Percentiles rank a stretch among this genome's conserved stretches.
These are phyloP conservation scores for Marchantia polymorpha DNA, from an alignment of 225 moss, liverwort and hornwort genomes.

Conservation along the genomic window DNA sequence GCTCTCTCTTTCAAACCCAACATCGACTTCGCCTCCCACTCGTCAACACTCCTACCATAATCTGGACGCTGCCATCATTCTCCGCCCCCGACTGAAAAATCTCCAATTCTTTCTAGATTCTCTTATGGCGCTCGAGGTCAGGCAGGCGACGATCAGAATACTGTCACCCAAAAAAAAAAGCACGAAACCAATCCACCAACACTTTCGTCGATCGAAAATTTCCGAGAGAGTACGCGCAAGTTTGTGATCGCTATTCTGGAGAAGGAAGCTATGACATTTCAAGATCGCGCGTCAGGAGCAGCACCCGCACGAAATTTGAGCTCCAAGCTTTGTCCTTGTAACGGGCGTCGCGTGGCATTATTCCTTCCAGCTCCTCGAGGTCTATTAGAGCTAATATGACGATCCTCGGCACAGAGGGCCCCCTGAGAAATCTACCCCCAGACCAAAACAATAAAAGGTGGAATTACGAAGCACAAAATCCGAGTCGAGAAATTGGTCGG, in stretches of 20 bases:
- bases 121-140: not conserved
- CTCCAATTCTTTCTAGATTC: not conserved
- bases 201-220: too few relatives aligned
- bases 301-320: not conserved
- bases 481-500: not conserved
- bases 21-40: slow-evolving; percentile 1
- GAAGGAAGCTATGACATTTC: not conserved
- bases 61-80: not conserved
- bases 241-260: not conserved
- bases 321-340: not conserved
- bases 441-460: not conserved
- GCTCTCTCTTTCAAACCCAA: slow-evolving; percentile 34
- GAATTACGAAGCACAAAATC: not conserved
- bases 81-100: not conserved
- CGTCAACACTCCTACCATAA: not conserved
- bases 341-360: not conserved
- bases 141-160: not conserved
- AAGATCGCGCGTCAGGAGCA: not conserved
- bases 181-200: not conserved
- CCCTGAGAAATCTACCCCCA: not conserved
- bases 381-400: too few relatives aligned
- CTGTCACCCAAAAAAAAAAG: not conserved
- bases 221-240: not conserved
- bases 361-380: too few relatives aligned
- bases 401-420: not conserved